These are phyloP conservation scores for Dendrothele bispora DNA, from an alignment of 768 basidiomycete genomes.

Conservation along the genomic window DNA sequence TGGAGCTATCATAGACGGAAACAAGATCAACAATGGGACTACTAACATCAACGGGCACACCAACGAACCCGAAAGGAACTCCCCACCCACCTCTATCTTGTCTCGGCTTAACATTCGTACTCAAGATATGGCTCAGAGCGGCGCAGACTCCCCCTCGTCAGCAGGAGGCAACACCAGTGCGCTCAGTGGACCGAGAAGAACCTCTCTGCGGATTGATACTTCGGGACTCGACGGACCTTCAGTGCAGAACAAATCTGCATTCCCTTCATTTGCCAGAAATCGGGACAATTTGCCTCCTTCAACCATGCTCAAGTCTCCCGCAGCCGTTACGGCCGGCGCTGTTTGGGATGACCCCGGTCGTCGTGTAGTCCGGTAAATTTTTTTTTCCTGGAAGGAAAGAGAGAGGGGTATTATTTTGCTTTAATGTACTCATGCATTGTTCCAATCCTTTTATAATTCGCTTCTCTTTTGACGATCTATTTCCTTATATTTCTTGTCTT, in stretches of 20 bases:
- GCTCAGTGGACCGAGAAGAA: conserved; percentile 43
- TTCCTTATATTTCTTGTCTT: too few relatives aligned
- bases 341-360: too few relatives aligned
- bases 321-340: conserved; percentile 82
- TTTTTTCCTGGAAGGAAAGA: too few relatives aligned
- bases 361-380: too few relatives aligned
- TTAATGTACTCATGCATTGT: too few relatives aligned
- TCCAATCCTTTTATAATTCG: too few relatives aligned
- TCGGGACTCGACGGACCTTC: conserved; percentile 57
- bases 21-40: conserved; percentile 42
- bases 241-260: conserved; percentile 84
- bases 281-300: conserved; percentile 57
- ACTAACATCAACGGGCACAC: too few relatives aligned
- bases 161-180: conserved; percentile 74
- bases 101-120: conserved; percentile 57
- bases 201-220: conserved; percentile 70
- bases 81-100: conserved; percentile 51
- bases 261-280: conserved; percentile 65
- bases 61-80: too few relatives aligned
- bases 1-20: conserved; percentile 52
- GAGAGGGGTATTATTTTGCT: too few relatives aligned
- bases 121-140: conserved; percentile 83
- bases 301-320: conserved; percentile 66
- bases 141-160: conserved; percentile 67
- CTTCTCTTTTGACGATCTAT: too few relatives aligned